Evolutionary conservation across 2,329 filamentous ascomycete genomes (phyloP).

Genomic region (Xenoacremonium recifei): DNA sequence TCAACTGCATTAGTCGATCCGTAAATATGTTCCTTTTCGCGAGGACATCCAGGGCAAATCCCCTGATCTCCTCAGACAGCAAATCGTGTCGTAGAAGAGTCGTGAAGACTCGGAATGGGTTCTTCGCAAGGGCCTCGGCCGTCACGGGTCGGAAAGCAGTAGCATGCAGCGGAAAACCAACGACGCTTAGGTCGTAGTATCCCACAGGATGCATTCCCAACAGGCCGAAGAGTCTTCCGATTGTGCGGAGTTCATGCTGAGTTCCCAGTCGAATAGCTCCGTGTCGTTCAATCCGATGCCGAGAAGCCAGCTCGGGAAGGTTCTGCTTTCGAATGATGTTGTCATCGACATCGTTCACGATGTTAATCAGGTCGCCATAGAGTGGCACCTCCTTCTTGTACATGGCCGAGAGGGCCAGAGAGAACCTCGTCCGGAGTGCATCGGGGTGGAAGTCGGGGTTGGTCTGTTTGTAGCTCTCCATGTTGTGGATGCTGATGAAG

Average conservation of each 20-base stretch:
- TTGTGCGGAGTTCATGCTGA: slow-evolving; percentile 36
- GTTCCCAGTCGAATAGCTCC: slow-evolving; percentile 49
- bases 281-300: slow-evolving; percentile 30
- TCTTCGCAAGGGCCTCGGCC: slow-evolving; percentile 30
- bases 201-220: slow-evolving; percentile 49
- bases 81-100: slow-evolving; percentile 38
- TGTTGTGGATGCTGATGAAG: neutral
- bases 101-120: slow-evolving; percentile 43
- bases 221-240: slow-evolving; percentile 42
- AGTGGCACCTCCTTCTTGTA: slow-evolving; percentile 30
- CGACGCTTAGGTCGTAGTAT: slow-evolving; percentile 47
- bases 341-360: slow-evolving; percentile 23
- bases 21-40: slow-evolving; percentile 10
- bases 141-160: slow-evolving; percentile 46
- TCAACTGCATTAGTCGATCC: slow-evolving; percentile 26
- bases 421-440: slow-evolving; percentile 13
- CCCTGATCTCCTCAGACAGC: slow-evolving; percentile 17
- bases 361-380: slow-evolving; percentile 26
- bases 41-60: slow-evolving; percentile 2
- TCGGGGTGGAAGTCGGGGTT: slow-evolving; percentile 10
- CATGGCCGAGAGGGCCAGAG: slow-evolving; percentile 28
- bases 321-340: neutral
- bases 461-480: neutral
- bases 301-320: neutral
- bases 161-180: slow-evolving; percentile 47